Conservation (phyloP, 768 basidiomycete genomes). For the Leccinum truebloodii region DNA sequence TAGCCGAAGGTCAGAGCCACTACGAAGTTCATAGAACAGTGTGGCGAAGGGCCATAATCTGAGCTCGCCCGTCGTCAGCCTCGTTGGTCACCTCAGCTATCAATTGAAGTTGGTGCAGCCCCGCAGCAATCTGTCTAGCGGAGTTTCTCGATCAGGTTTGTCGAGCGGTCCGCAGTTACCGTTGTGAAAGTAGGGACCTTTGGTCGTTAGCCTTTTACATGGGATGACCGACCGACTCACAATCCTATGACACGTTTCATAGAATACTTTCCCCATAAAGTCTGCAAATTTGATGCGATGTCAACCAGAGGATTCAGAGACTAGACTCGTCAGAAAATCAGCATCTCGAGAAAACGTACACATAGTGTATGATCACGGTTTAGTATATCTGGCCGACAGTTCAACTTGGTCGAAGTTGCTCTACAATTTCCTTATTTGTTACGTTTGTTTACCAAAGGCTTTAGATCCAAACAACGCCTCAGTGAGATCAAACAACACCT, state of each 20-base stretch:
- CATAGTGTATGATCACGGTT: too few relatives aligned
- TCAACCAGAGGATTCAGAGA: too few relatives aligned
- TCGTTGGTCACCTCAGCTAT: background rate
- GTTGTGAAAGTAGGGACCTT: background rate
- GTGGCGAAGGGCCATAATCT: background rate
- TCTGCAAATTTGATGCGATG: too few relatives aligned
- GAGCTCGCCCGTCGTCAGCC: background rate
- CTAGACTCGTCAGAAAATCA: too few relatives aligned
- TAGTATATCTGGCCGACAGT: too few relatives aligned
- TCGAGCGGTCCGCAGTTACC: background rate
- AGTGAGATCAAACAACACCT: background rate
- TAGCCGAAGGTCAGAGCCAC: background rate
- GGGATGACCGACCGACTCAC: background rate
- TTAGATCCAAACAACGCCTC: constrained; percentile 31
- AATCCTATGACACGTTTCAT: background rate
- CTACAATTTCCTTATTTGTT: constrained; percentile 8
- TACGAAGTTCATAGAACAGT: background rate
- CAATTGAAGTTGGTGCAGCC: background rate
- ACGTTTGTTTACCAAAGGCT: constrained; percentile 25
- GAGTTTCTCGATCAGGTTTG: background rate
- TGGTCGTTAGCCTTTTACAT: background rate
- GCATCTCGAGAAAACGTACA: too few relatives aligned
- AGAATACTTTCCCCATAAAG: too few relatives aligned
- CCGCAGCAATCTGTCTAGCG: background rate
- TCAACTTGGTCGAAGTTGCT: background rate